Base-by-base conservation (phyloP, 2,329 filamentous ascomycete species). In the Xylaria sp. region DNA sequence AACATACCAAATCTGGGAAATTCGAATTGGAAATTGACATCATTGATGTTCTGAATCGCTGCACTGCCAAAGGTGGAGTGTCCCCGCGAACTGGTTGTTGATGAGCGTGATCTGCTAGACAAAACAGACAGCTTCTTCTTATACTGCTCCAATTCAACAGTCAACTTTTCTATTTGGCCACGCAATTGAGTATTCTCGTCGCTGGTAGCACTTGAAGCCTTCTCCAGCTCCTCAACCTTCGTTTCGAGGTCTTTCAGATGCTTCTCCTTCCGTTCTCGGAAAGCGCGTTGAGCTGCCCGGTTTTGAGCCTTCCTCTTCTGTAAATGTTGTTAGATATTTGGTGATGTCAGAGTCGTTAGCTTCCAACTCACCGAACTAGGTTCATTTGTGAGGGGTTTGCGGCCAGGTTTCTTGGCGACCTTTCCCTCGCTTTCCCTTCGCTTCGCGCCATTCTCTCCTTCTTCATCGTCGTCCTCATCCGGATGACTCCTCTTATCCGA, bases 241-340 rank as follows among this genome's bases (percentile, higher is more conserved):
- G 85, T 91, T 81, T 97, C 94, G 2, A 97, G 86, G 72, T 94
- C 91, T 78, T 93, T 93, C 56, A 97, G 80, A 75, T 97, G 94
- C 82, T 92, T 95, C 80, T 97, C 94, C 81, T 97, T 97, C 70
- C 94, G 92, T 80, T 97, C 94, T 63, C 94, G 90, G 86, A 97
- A 97, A 7, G 94, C 94, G 66, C 94, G 89, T 81, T 97, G 94
- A 4, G 94, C 94, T 12, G 94, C 94, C 73, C 94, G 89, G 74
- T 97, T 97, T 78, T 97, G 94, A 10, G 96, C 96, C 83, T 99
- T 99, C 75, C 94, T 91, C 83, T 97, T 97, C 93, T 97, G 76
- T 55, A 70, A 39, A 43, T 48, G 39, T 55, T 67, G 73, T 79
- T 74, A 79, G 77, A 70, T 30, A 62, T 7, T 48, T 23, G 20